These are phyloP conservation scores for Trichoderma asperelloides DNA, from an alignment of 495 filamentous ascomycete genomes.

Conservation along the genomic window DNA sequence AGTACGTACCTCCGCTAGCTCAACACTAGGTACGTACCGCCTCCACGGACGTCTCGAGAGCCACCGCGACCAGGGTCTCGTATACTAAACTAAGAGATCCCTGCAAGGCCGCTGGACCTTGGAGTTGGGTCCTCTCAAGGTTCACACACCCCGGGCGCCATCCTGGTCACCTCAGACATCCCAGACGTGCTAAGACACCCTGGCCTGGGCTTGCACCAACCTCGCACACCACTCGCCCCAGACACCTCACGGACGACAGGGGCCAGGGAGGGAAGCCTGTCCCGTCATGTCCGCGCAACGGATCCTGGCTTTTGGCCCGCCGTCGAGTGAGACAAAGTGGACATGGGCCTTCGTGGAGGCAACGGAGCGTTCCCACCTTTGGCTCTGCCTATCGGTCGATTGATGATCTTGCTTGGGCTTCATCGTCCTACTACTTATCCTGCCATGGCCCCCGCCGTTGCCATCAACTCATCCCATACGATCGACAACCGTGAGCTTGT, in stretches of 20 bases:
- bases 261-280: slow-evolving; percentile 5
- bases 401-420: slow-evolving; percentile 6
- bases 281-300: slow-evolving; percentile 7
- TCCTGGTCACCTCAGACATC: not conserved
- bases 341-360: slow-evolving; percentile 4
- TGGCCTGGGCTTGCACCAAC: too few species aligned
- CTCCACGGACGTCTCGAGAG: not conserved
- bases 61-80: not conserved
- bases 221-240: slow-evolving; percentile 8
- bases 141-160: not conserved
- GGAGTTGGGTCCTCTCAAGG: slow-evolving; percentile 3
- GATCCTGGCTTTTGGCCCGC: slow-evolving; percentile 2
- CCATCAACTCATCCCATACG: not conserved
- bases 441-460: slow-evolving; percentile 5
- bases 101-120: not conserved
- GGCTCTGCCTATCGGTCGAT: slow-evolving; percentile 8
- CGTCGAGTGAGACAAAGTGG: slow-evolving; percentile 6
- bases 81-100: not conserved
- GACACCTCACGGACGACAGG: slow-evolving; percentile 7
- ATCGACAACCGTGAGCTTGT: slow-evolving; percentile 10
- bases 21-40: slow-evolving; percentile 5
- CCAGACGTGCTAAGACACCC: not conserved
- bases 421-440: slow-evolving; percentile 7
- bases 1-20: too few species aligned
- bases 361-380: slow-evolving; percentile 2